Percentiles rank a stretch among this genome's conserved stretches.
These are phyloP conservation scores for Rhexocercosporidium sp. DNA, from an alignment of 2,329 filamentous ascomycete species.

Conservation along the genomic window DNA sequence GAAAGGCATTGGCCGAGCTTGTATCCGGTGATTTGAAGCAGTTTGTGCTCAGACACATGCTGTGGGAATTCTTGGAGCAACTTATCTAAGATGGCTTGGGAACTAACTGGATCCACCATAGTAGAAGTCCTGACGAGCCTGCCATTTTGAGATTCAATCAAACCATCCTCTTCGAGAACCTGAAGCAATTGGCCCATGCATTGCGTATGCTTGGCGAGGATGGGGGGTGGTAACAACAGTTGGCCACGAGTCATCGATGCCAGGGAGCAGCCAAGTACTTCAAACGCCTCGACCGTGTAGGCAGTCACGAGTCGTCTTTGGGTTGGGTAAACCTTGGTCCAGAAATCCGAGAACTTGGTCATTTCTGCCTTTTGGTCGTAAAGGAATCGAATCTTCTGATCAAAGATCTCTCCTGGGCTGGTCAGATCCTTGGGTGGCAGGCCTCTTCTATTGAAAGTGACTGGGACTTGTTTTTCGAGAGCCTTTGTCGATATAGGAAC, in stretches of 20 bases:
- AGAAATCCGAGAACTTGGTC: constrained; percentile 34
- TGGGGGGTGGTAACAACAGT: constrained; percentile 28
- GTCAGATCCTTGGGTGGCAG: not conserved
- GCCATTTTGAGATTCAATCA: constrained; percentile 20
- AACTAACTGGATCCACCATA: constrained; percentile 15
- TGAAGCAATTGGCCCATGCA: constrained; percentile 38
- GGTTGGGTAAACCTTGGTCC: constrained; percentile 36
- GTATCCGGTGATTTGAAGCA: constrained; percentile 30
- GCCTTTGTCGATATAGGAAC: not conserved
- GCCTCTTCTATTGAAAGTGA: not conserved
- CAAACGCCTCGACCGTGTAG: constrained; percentile 44
- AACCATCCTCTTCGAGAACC: constrained; percentile 38
- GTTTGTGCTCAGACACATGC: constrained; percentile 36
- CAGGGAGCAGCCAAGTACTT: constrained; percentile 39
- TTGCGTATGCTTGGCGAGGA: constrained; percentile 37
- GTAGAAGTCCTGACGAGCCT: constrained; percentile 24
- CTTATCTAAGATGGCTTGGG: constrained; percentile 34
- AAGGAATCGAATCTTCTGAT: not conserved
- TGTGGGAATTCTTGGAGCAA: constrained; percentile 41
- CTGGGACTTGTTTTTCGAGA: not conserved
- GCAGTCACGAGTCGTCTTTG: constrained; percentile 42
- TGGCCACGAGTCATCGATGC: constrained; percentile 29
- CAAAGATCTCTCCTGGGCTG: not conserved
- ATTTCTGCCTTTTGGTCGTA: not conserved
- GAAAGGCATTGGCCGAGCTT: constrained; percentile 31